Evolutionary conservation across 306 rosid genomes (phyloP).

Genomic region (Cucumis sativus): Cucumber_9930_V3 NC_026660.2:22726501-22727000

Average conservation of each 20-base stretch:
- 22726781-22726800: background rate
- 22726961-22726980: no score
- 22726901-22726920: background rate
- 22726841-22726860: background rate
- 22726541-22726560: background rate
- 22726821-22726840: no score
- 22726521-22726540: background rate
- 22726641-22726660: background rate
- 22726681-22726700: constrained; percentile 9
- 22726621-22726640: background rate
- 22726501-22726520: background rate
- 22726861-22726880: background rate
- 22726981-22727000: no score
- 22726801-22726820: background rate
- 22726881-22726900: background rate
- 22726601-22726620: background rate
- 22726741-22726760: background rate
- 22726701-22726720: background rate
- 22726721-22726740: background rate
- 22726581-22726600: background rate
- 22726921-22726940: no score
- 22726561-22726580: constrained; percentile 2
- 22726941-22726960: no score
- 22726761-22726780: background rate
- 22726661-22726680: background rate